Conservation (phyloP, 352 stramenopile species). For the Phytophthora parvispora region DNA sequence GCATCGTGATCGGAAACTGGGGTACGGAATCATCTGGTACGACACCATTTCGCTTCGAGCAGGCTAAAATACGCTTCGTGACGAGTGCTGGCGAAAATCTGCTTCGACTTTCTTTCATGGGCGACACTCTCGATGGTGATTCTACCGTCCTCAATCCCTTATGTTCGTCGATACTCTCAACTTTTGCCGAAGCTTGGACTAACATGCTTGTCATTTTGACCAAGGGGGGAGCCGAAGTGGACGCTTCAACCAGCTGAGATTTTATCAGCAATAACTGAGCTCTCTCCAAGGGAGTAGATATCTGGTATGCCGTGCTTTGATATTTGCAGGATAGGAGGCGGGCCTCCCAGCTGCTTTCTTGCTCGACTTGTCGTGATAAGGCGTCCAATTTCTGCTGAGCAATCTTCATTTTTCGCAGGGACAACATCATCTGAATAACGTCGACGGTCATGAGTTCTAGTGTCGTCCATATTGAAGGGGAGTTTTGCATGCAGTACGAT, state of each 20-base stretch:
- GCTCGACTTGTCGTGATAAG: constrained; percentile 1
- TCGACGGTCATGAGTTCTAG: constrained; percentile 22
- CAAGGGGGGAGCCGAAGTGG: not conserved
- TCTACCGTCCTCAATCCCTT: not conserved
- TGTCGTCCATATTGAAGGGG: constrained; percentile 16
- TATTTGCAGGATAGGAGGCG: not conserved
- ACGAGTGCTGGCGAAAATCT: not conserved
- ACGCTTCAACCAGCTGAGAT: not conserved
- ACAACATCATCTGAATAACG: constrained; percentile 5
- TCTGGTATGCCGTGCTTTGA: not conserved
- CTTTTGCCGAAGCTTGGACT: not conserved
- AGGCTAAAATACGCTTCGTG: not conserved
- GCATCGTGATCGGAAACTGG: not conserved
- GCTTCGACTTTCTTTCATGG: not conserved
- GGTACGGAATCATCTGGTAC: not conserved
- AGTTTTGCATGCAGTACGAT: constrained; percentile 29
- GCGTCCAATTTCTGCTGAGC: not conserved
- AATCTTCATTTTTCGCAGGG: constrained; percentile 3
- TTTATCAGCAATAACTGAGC: not conserved
- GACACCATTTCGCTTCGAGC: not conserved
- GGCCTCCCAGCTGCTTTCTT: not conserved
- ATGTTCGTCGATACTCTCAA: not conserved
- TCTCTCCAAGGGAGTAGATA: not conserved
- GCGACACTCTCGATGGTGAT: not conserved
- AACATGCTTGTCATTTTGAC: not conserved